A percentile compares a stretch with the other conserved stretches of the same genome.
Evolutionary conservation across 306 rosid species (phyloP).

Genomic region (Quercus robur): DNA sequence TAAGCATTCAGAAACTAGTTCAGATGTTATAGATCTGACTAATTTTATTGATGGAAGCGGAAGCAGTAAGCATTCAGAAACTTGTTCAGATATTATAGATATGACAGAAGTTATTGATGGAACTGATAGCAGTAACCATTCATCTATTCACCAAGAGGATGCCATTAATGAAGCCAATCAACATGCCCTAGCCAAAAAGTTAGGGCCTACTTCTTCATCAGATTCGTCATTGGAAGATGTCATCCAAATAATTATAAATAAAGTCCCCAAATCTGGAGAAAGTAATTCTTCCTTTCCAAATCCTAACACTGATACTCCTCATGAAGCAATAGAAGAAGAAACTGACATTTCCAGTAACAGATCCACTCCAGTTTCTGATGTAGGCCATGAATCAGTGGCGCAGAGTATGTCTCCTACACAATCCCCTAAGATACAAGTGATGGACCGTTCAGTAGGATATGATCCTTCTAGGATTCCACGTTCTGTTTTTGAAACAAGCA

Average conservation of each 20-base stretch:
- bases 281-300: background rate
- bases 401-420: constrained; percentile 28
- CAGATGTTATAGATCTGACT: too few species aligned
- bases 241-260: constrained; percentile 16
- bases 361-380: constrained; percentile 14
- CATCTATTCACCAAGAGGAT: constrained; percentile 12
- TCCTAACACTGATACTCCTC: background rate
- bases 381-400: constrained; percentile 12
- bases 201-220: constrained; percentile 23
- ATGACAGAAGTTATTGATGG: background rate
- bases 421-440: constrained; percentile 58
- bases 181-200: constrained; percentile 10
- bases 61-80: background rate
- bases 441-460: constrained; percentile 58
- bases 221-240: constrained; percentile 26
- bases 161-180: constrained; percentile 4
- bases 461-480: constrained; percentile 68
- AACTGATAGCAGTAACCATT: constrained; percentile 12
- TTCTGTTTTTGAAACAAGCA: constrained; percentile 46
- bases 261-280: constrained; percentile 4
- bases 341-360: constrained; percentile 19
- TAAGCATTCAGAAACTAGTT: background rate
- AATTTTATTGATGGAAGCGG: constrained; percentile 10
- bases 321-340: constrained; percentile 15
- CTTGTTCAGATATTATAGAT: background rate